These are phyloP conservation scores for Narthecium ossifragum DNA, from an alignment of 106 monocot genomes.

Conservation along the genomic window DNA sequence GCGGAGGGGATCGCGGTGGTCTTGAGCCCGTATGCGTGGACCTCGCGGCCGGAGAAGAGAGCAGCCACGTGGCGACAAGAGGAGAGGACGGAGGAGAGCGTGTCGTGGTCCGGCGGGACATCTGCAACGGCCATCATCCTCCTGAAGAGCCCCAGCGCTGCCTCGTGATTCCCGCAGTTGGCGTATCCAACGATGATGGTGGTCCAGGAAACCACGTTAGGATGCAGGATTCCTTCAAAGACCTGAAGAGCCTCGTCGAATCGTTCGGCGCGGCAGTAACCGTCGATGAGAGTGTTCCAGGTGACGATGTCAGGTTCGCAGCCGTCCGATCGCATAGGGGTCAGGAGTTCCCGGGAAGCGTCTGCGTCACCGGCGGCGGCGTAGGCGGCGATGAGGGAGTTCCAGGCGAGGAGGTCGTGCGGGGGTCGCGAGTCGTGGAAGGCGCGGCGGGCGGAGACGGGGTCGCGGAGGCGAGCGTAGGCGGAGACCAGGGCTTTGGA, in stretches of 20 bases:
- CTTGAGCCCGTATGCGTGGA: slow-evolving; percentile 41
- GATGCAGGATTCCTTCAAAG: slow-evolving; percentile 9
- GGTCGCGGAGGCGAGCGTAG: slow-evolving; percentile 18
- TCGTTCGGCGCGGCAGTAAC: slow-evolving; percentile 35
- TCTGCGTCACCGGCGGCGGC: slow-evolving; percentile 5
- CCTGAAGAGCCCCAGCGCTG: slow-evolving; percentile 22
- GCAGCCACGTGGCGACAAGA: slow-evolving; percentile 38
- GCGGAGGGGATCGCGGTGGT: neutral
- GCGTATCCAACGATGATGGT: slow-evolving; percentile 34
- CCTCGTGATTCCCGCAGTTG: slow-evolving; percentile 29
- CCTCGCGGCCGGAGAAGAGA: slow-evolving; percentile 11
- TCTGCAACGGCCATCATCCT: slow-evolving; percentile 14
- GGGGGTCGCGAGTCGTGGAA: slow-evolving; percentile 8
- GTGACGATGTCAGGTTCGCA: slow-evolving; percentile 36
- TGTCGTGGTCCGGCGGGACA: slow-evolving; percentile 35
- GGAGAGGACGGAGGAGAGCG: slow-evolving; percentile 39
- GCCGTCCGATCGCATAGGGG: slow-evolving; percentile 21
- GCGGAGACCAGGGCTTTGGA: slow-evolving; percentile 12
- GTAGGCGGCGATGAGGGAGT: slow-evolving; percentile 25
- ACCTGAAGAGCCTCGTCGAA: slow-evolving; percentile 29
- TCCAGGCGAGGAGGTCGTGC: slow-evolving; percentile 21
- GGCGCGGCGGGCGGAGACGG: slow-evolving; percentile 1
- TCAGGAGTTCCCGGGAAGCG: slow-evolving; percentile 5
- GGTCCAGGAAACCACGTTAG: slow-evolving; percentile 39
- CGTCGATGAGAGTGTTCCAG: slow-evolving; percentile 36